Evolutionary conservation across 1,139 yeast species (phyloP).

Genomic region (Lodderomyces jiufengensis): DNA sequence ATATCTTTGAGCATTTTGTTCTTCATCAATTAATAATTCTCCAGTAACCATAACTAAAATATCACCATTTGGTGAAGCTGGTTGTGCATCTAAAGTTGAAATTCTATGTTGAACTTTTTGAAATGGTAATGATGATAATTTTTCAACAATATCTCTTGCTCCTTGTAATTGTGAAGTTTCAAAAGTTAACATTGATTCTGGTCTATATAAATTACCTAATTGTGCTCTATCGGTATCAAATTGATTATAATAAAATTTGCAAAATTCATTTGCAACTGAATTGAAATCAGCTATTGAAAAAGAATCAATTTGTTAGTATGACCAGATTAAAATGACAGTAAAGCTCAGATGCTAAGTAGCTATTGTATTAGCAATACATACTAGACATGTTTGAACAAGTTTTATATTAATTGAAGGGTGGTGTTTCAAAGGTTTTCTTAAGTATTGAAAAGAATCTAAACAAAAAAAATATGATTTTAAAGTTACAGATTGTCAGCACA

Average conservation of each 20-base stretch:
- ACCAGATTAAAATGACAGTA: too few relatives aligned
- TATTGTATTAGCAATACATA: conserved; percentile 7
- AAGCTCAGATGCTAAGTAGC: too few relatives aligned
- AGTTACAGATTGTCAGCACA: too few relatives aligned
- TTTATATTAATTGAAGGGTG: neutral
- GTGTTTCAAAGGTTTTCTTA: neutral
- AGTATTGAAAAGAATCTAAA: too few relatives aligned
- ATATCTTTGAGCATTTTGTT: conserved; percentile 90
- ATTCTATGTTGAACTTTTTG: conserved; percentile 89
- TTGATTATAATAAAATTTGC: conserved; percentile 91
- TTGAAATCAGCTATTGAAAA: conserved; percentile 57
- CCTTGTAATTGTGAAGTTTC: conserved; percentile 96
- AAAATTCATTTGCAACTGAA: conserved; percentile 76
- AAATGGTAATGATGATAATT: conserved; percentile 82
- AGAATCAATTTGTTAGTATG: conserved; percentile 13
- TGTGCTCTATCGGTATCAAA: conserved; percentile 91
- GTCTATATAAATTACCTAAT: conserved; percentile 92
- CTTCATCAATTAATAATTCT: conserved; percentile 87
- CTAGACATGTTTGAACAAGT: conserved; percentile 13
- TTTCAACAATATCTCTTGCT: conserved; percentile 86
- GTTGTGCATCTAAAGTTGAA: conserved; percentile 96
- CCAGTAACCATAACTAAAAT: conserved; percentile 98
- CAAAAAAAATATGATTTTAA: too few relatives aligned
- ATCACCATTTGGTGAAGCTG: conserved; percentile 91
- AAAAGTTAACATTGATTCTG: conserved; percentile 94